Base-by-base conservation (phyloP, 169 alveolate species). In the Cytauxzoon felis region DNA sequence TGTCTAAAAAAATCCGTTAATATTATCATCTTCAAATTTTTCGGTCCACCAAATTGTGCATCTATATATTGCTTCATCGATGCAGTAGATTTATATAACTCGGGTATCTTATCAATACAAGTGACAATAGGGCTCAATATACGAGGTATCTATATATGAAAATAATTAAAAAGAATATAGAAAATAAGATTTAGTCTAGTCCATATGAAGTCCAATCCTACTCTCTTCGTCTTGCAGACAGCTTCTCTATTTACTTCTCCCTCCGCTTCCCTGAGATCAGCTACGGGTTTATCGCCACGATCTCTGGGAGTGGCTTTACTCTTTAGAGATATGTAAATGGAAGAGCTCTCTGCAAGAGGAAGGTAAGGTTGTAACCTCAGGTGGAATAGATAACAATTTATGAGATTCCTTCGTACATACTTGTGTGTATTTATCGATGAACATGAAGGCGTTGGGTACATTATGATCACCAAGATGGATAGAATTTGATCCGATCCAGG, bases 401-500 rank as follows among this genome's bases (percentile, higher is more conserved):
- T 27, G 29, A 21, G 19, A 21, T 16, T 23, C 0, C 24, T 38
- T 40, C 13, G 24, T 23, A 41, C 16, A 24, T 57, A 82, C 90
- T 73, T 90, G 95, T 0, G 91, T 78, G 83, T 92, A 93, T 64
- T 93, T 93, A 69, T 93, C 98, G 45, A 93, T 93, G 71, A 93
- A 93, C 92, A 92, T 86, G 52, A 93, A 85, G 29, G 96, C 90
- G 75, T 93, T 93, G 29, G 98, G 98, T 30, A 93, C 96, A 59
- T 91, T 93, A 66, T 92, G 91, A 50, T 93, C 98, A 0, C 98
- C 97, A 52, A 91, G 81, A 59, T 93, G 97, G 16, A 93, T 88
- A 60, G 92, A 91, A 36, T 93, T 79, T 8, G 98, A 93, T 3
- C 98, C 98, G 19, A 92, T 92, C 98, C 98, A 93, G 19, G 89